Conservation (phyloP, 2,329 filamentous ascomycete genomes). For the Aspergillus sp. region DNA sequence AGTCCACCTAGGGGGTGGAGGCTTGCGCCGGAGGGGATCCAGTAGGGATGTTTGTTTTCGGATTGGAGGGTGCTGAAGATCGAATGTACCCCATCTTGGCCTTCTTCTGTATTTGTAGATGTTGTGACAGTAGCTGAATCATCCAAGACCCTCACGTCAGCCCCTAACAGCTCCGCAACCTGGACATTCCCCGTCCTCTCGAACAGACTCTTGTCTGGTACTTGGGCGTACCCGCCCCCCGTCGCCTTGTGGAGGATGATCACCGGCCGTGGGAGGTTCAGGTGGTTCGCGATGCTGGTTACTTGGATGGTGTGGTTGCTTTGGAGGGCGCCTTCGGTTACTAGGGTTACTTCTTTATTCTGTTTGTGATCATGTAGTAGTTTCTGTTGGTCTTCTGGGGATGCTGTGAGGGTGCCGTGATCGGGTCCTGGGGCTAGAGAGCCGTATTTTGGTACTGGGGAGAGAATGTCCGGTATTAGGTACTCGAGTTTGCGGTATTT, state of each 20-base stretch:
- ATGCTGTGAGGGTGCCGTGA: not conserved
- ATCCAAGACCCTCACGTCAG: slow-evolving; percentile 53
- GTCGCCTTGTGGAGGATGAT: slow-evolving; percentile 33
- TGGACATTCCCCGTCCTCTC: slow-evolving; percentile 31
- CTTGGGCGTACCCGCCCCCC: slow-evolving; percentile 26
- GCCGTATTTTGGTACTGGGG: not conserved
- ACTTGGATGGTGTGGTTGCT: slow-evolving; percentile 44
- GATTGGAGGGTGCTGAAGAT: not conserved
- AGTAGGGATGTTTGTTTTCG: slow-evolving; percentile 28
- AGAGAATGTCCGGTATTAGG: slow-evolving; percentile 38
- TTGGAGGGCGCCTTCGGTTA: slow-evolving; percentile 41
- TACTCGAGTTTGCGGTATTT: slow-evolving; percentile 45
- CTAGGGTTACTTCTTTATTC: slow-evolving; percentile 27
- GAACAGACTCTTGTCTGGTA: slow-evolving; percentile 23
- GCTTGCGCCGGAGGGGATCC: slow-evolving; percentile 41
- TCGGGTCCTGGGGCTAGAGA: not conserved
- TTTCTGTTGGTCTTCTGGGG: slow-evolving; percentile 21
- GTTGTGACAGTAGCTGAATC: not conserved
- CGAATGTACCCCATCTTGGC: not conserved
- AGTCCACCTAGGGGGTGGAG: slow-evolving; percentile 36
- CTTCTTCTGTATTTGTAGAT: not conserved
- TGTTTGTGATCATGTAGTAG: not conserved
- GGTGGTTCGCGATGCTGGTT: slow-evolving; percentile 29
- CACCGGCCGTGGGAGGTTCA: slow-evolving; percentile 26
- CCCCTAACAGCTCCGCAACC: slow-evolving; percentile 31